Base-by-base conservation (phyloP, 768 basidiomycete species). In the Boletus sp. region DNA sequence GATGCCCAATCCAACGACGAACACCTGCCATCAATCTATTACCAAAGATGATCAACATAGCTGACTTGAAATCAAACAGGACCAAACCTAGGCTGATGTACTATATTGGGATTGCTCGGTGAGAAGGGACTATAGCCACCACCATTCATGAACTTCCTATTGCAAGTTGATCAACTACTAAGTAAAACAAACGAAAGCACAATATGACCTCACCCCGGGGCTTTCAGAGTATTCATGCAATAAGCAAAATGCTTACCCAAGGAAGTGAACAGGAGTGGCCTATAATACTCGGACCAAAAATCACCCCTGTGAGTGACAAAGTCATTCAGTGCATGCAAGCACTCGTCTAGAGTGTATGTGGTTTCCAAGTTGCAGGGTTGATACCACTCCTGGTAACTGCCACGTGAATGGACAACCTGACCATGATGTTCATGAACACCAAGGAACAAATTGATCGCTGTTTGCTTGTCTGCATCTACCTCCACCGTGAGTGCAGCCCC, bases 401-500 rank as follows among this genome's bases (percentile, higher is more conserved):
- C 81, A 1, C 90, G 81, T 1, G 80, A 75, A 11, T 77, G 78
- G 3, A 74, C 70, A 36, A 78, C 78, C 1, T 79, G 77, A n/a
- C 79, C 77, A 54, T 83, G 79, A 36, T 79, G 80, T 48, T 80
- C 77, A 53, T 83, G 78, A 4, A 92, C 81, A 37, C 94, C 92
- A 4, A 98, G 84, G 72, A 98, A 98, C n/a, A 98, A 81, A 72
- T 99, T 94, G 69, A 98, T 99, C 7, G 96, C 95, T 9, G 89
- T 81, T 73, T 99, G 97, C 71, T 98, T 98, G 75, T 98, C 97
- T 7, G 92, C 93, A 67, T 99, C 96, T 93, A 58, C 33, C 41
- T 28, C 12, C 12, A 29, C 29, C 8, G 7, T 67, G 20, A 64
- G 53, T 32, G 32, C 15, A 18, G 17, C 9, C 47, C 5, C 17